phyloP scores from a whole-genome alignment of 2,329 filamentous ascomycete species.

The Colletotrichum sp. region DNA sequence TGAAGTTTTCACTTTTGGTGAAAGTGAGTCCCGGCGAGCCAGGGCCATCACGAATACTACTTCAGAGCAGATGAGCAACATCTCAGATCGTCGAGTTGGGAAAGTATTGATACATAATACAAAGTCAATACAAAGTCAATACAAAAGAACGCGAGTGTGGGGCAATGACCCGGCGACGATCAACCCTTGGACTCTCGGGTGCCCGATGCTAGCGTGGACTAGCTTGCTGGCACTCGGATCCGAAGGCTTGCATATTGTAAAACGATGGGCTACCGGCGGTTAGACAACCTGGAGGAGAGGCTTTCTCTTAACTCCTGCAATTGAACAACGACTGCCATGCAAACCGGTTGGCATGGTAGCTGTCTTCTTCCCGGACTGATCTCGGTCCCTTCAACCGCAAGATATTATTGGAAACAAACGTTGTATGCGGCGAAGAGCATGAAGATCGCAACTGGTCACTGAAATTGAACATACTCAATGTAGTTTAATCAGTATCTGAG shows the following conservation, averaged over 20 bases:
- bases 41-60: rapidly evolving
- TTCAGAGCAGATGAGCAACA: neutral
- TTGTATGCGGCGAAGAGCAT: neutral
- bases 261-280: neutral
- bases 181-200: neutral
- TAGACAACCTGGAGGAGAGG: neutral
- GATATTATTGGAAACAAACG: neutral
- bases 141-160: neutral
- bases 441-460: neutral
- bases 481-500: neutral
- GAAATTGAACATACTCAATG: rapidly evolving
- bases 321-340: neutral
- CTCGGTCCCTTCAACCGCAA: neutral
- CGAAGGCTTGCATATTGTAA: neutral
- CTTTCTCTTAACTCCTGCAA: neutral
- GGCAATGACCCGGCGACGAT: neutral
- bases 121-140: neutral
- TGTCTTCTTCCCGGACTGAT: neutral
- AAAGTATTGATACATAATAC: neutral
- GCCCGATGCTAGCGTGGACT: neutral
- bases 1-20: neutral
- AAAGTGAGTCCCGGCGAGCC: rapidly evolving
- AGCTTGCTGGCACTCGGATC: neutral
- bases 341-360: neutral
- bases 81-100: rapidly evolving